phyloP scores from a whole-genome alignment of 2,329 filamentous ascomycete species.

The Paracorniculantispora psalliotae region DNA sequence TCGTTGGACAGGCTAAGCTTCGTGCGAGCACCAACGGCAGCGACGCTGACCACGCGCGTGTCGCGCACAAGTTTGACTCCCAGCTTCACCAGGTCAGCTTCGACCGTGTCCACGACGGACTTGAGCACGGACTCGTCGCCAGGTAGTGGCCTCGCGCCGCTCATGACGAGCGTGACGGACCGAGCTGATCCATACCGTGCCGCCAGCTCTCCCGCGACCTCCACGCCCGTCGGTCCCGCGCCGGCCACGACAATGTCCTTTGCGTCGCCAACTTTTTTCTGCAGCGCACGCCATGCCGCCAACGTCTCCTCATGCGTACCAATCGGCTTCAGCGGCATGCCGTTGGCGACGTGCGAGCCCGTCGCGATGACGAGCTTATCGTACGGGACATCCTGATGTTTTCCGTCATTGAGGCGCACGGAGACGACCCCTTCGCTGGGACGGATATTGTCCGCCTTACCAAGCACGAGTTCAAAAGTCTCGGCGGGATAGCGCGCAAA shows the following conservation, averaged over 20 bases:
- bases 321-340: constrained; percentile 43
- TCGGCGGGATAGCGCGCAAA: constrained; percentile 41
- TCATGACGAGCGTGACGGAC: constrained; percentile 24
- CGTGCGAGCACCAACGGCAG: constrained; percentile 6
- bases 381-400: constrained; percentile 34
- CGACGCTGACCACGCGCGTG: constrained; percentile 26
- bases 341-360: constrained; percentile 39
- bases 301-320: constrained; percentile 40
- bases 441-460: constrained; percentile 35
- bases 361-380: constrained; percentile 51
- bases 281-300: constrained; percentile 29
- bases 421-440: constrained; percentile 31
- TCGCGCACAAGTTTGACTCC: constrained; percentile 26
- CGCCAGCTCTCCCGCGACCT: constrained; percentile 33
- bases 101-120: constrained; percentile 27
- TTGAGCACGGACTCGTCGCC: constrained; percentile 17
- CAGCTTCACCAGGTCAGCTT: constrained; percentile 22
- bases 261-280: constrained; percentile 19
- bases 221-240: constrained; percentile 34
- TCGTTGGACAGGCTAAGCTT: constrained; percentile 28
- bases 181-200: constrained; percentile 26
- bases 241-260: constrained; percentile 34
- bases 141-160: constrained; percentile 14
- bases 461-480: constrained; percentile 46
- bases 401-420: constrained; percentile 27